Base-by-base conservation (phyloP, 169 alveolate genomes). In the Babesia bigemina region DNA sequence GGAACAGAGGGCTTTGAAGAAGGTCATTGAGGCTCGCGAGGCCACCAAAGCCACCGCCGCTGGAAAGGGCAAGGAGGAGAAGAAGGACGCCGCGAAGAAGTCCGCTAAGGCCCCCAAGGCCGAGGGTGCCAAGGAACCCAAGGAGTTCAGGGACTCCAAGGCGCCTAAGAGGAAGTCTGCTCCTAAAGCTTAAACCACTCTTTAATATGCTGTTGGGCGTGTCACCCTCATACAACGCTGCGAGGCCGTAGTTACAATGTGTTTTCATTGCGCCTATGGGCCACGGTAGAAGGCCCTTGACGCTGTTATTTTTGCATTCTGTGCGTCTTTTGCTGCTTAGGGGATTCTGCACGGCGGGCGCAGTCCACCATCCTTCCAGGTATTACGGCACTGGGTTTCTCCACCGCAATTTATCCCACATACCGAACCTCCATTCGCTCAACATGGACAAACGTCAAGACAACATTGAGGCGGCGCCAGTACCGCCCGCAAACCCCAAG, bases 1-100 rank as follows among this genome's bases (percentile, higher is more conserved):
- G 70, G 98, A 95, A 65, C 97, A 94, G 65, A 95, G 90, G 87
- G 81, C 90, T 52, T 90, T 93, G 73, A 92, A 94, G 82, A 91
- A 85, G 78, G 92, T 90, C 19, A 75, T 89, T 50, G 83, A 85
- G 72, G 93, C 86, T 78, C 84, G 91, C 58, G 91, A 85, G 39
- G 79, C 77, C 69, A 75, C 57, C 58, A 85, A 81, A 52, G 65
- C 67, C 60, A 74, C 87, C 56, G 88, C 82, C 33, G 84, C 56
- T 12, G 55, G 24, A 8, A 69, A 69, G 70, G 52, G 39, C 39
- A 39, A 45, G 36, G 84, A 57, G 13, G 74, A 79, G 77, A 72
- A 60, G 44, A 55, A 44, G 48, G 76, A 36, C 44, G 60, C 73
- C 36, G 48, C 76, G 36, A 67, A 67, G 56, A 67, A 67, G 65